Percentiles rank a stretch among this genome's conserved stretches.
Evolutionary conservation across 768 basidiomycete genomes (phyloP).

Genomic region (Gautieria morchelliformis): DNA sequence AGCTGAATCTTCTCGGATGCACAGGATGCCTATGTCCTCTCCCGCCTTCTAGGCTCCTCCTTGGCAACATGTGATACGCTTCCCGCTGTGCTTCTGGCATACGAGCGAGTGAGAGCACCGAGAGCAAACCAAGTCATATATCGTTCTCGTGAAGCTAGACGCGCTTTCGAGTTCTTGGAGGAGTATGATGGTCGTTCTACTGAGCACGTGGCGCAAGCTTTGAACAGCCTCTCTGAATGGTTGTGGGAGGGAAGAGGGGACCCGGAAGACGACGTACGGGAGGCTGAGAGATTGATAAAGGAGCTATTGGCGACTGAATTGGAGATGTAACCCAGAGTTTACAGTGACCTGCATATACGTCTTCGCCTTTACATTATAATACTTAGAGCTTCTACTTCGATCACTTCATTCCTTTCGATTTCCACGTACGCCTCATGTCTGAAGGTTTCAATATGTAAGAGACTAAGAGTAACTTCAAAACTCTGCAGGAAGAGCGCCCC

Average conservation of each 20-base stretch:
- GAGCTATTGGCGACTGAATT: too few species aligned
- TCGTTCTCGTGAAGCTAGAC: conserved; percentile 16
- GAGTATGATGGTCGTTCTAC: conserved; percentile 28
- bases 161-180: conserved; percentile 24
- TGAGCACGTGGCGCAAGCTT: conserved; percentile 28
- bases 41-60: conserved; percentile 35
- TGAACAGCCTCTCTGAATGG: conserved; percentile 58
- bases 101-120: conserved; percentile 20
- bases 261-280: conserved; percentile 3
- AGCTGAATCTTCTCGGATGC: neutral
- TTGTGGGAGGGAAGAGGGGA: conserved; percentile 28
- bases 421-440: too few species aligned
- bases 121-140: conserved; percentile 16
- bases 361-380: too few species aligned
- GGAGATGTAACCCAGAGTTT: too few species aligned
- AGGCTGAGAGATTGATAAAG: conserved; percentile 7
- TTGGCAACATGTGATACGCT: conserved; percentile 14
- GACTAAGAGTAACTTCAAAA: too few species aligned
- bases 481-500: too few species aligned
- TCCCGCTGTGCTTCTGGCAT: conserved; percentile 16
- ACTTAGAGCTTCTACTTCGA: too few species aligned
- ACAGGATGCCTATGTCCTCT: conserved; percentile 29
- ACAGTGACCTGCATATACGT: too few species aligned
- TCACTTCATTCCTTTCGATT: too few species aligned
- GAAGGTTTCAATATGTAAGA: too few species aligned